Evolutionary conservation across 2,329 filamentous ascomycete species (phyloP), one percentile per base, ranked within the genome.

Genomic region (Cercospora brassicicola): DNA sequence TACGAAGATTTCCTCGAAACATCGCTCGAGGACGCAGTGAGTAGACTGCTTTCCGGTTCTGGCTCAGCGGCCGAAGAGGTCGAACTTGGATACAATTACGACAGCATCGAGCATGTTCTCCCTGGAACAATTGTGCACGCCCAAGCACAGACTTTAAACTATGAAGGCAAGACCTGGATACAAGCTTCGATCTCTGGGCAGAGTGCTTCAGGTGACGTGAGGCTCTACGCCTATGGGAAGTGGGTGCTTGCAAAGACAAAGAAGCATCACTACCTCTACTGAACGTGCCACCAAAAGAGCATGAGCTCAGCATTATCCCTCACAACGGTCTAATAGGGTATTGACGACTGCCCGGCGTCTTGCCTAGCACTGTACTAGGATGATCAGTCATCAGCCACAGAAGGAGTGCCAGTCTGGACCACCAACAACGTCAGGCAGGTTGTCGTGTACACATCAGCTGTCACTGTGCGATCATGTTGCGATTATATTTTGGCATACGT

Each of bases 61-160:
- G 61, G 51, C 28, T 39, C 59, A 33, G 64, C 69, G 9, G 69
- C 67, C 2, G 65, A 71, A 59, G 69, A 71, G 59, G 55, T 57
- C 53, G 69, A 71, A 36, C 55, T 71, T n/a, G 67, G 64, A 7
- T 71, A 69, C 62, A 67, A 69, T 18, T 66, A 69, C 45, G 67
- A 69, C 20, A 59, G 55, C 6, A 56, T 69, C 15, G 67, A 71
- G 2, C 51, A 69, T 51, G 60, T 51, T 15, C 20, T 33, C 2
- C 62, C 62, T 3, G 64, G 62, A 23, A 59, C 30, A 3, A 64
- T 62, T 39, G 60, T 69, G 9, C 57, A 60, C 15, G 51, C 69
- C n/a, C 64, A 62, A 39, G 65, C 69, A 9, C 62, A 66, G 23
- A 55, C 33, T 4, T 45, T 69, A 4, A 57, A 62, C n/a, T 45